A percentile compares a stretch with the other conserved stretches of the same genome.
These are phyloP conservation scores for Hordeum vulgare DNA, from an alignment of 176 grass and related monocot species.

Conservation along the genomic window MorexV3_pseudomolecules_assembly NC_058518.1:79985513-79986012, in stretches of 20 bases:
- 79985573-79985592: conserved; percentile 63
- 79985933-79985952: conserved; percentile 74
- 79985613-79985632: conserved; percentile 41
- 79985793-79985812: conserved; percentile 43
- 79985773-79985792: conserved; percentile 47
- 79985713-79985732: conserved; percentile 54
- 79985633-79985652: conserved; percentile 71
- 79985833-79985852: conserved; percentile 45
- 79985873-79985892: conserved; percentile 67
- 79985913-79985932: conserved; percentile 34
- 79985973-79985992: conserved; percentile 37
- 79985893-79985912: conserved; percentile 62
- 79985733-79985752: conserved; percentile 74
- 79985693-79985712: conserved; percentile 55
- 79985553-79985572: conserved; percentile 56
- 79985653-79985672: conserved; percentile 71
- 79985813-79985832: conserved; percentile 38
- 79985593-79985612: conserved; percentile 89
- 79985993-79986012: conserved; percentile 46
- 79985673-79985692: conserved; percentile 65
- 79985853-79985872: conserved; percentile 61
- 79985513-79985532: conserved; percentile 56
- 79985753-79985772: conserved; percentile 65
- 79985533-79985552: conserved; percentile 50
- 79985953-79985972: conserved; percentile 70